phyloP scores from a whole-genome alignment of 1,139 yeast species.

The Taphrina confusa region DNA sequence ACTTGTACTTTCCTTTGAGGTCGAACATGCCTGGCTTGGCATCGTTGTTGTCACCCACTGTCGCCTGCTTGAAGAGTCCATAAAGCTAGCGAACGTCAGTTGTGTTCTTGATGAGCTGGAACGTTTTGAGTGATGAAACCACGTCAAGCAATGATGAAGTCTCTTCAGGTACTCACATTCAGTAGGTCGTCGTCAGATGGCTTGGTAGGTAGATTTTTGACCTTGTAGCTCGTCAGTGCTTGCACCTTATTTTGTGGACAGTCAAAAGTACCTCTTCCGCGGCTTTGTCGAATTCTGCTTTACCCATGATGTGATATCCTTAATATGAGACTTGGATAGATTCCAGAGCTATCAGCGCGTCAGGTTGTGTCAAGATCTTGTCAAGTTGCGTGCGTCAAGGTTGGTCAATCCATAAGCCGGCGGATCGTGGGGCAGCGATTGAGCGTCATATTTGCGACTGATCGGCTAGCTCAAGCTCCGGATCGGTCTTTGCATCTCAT shows the following conservation, averaged over 20 bases:
- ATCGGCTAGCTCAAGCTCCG: too few species aligned
- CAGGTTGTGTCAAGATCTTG: too few species aligned
- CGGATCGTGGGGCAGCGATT: too few species aligned
- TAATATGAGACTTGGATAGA: too few species aligned
- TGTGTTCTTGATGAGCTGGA: background rate
- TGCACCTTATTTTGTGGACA: too few species aligned
- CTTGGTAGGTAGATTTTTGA: constrained; percentile 63
- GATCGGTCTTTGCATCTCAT: too few species aligned
- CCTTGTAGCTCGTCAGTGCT: too few species aligned
- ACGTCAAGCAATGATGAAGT: too few species aligned
- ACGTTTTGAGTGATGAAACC: background rate
- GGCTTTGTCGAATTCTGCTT: constrained; percentile 31
- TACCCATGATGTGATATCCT: constrained; percentile 12
- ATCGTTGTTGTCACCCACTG: constrained; percentile 89
- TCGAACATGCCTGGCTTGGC: constrained; percentile 80
- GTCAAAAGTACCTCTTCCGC: constrained; percentile 35
- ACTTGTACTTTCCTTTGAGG: constrained; percentile 80
- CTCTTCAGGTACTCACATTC: constrained; percentile 44
- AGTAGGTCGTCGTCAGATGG: constrained; percentile 87
- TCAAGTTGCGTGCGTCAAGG: too few species aligned
- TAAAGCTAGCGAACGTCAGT: constrained; percentile 51
- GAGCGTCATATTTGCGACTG: too few species aligned
- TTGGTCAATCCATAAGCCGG: too few species aligned
- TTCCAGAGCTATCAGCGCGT: too few species aligned
- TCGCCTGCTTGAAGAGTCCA: constrained; percentile 94